Base-by-base conservation (phyloP, 1,139 yeast genomes). In the Suhomyces guaymorum region DNA sequence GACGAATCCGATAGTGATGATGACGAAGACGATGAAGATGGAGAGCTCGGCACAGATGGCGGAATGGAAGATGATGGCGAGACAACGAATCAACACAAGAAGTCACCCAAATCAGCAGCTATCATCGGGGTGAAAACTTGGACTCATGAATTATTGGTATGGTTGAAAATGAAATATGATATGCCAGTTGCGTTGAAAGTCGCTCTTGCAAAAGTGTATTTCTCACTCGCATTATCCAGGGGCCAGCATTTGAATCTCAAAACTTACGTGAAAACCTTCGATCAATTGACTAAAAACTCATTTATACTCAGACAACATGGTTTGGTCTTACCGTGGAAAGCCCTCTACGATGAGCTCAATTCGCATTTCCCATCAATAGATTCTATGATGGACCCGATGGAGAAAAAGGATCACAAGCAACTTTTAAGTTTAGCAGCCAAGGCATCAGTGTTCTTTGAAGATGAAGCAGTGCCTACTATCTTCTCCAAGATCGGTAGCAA, bases 131-230 rank as follows among this genome's bases (percentile, higher is more conserved):
- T 87, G 7, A 74, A 83, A 37, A 87, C 85, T 42, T 90, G 97
- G 96, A 85, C 97, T 0, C 82, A 86, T 39, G 97, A 89, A 55
- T 70, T 92, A 44, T 73, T 80, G 38, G 82, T 85, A 27, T 85
- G 96, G 79, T 61, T 89, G 42, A 76, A 76, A 44, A 82, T 85
- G 78, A 88, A 88, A 55, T 82, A 85, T 51, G 86, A 83, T 36
- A 73, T 92, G 69, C 97, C 98, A 0, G 51, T 88, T 13, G 53
- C 68, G 2, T 63, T 81, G 30, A 71, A 92, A 38, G 69, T 80
- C 20, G 67, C 76, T 3, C 70, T 92, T 34, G 80, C 89, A 1
- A 68, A 71, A 38, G 85, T 88, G 1, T 90, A 80, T 52, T 90
- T 80, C 53, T 77, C 87, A 10, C 67, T 92, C 21, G 73, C 89